These are phyloP conservation scores for Striga hermonthica DNA, from an alignment of 305 asterid genomes.

Conservation along the genomic window DNA sequence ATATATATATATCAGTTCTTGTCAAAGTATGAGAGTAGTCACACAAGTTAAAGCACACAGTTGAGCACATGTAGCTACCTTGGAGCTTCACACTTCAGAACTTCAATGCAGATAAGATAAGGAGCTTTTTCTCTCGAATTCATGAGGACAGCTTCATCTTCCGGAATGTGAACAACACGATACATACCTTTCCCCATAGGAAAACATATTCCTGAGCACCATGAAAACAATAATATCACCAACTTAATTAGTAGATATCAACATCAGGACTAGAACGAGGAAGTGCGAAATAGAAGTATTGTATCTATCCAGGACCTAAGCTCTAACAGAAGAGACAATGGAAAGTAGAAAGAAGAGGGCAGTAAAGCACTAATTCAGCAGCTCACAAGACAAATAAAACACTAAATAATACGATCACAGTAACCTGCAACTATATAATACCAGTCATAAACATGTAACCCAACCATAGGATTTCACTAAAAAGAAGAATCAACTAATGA, in stretches of 20 bases:
- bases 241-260: constrained; percentile 18
- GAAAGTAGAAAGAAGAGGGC: constrained; percentile 22
- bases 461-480: constrained; percentile 9
- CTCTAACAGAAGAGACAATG: constrained; percentile 10
- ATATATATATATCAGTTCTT: constrained; percentile 25
- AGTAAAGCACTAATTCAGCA: constrained; percentile 20
- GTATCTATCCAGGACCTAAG: constrained; percentile 12
- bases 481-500: constrained; percentile 25
- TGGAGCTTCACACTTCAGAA: constrained; percentile 78
- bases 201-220: constrained; percentile 75
- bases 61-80: constrained; percentile 45
- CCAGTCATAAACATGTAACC: constrained; percentile 14
- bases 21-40: constrained; percentile 5
- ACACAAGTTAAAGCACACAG: constrained; percentile 23
- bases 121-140: constrained; percentile 99
- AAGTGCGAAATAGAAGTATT: constrained; percentile 10
- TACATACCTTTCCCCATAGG: constrained; percentile 96
- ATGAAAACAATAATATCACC: constrained; percentile 31
- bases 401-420: constrained; percentile 5
- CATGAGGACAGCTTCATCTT: constrained; percentile 95
- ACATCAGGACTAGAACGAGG: constrained; percentile 20
- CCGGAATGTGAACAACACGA: constrained; percentile 97
- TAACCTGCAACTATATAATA: constrained; percentile 3
- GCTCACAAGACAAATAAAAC: constrained; percentile 22
- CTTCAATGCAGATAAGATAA: constrained; percentile 91